These are phyloP conservation scores for Vaccinium corymbosum DNA, from an alignment of 148 eudicot species.

Conservation along the genomic window DNA sequence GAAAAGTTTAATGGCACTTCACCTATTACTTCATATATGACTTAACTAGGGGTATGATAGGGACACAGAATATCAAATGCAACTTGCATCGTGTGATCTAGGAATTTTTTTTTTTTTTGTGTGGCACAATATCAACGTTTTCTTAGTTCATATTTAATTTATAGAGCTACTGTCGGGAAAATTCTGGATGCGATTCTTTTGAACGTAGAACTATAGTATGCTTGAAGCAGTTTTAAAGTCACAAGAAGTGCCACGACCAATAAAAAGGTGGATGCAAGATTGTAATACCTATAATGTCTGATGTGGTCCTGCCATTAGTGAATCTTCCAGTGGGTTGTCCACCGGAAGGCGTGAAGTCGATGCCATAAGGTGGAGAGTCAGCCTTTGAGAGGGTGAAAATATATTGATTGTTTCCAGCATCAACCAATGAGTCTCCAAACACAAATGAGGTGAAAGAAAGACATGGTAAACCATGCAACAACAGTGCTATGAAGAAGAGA, in stretches of 20 bases:
- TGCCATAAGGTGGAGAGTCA: slow-evolving; percentile 63
- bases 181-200: background rate
- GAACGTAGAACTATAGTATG: background rate
- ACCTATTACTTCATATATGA: background rate
- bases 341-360: slow-evolving; percentile 48
- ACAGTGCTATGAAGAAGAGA: background rate
- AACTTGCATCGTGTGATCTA: background rate
- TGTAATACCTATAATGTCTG: slow-evolving; percentile 52
- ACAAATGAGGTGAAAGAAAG: slow-evolving; percentile 33
- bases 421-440: slow-evolving; percentile 63
- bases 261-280: background rate
- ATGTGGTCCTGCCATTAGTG: slow-evolving; percentile 62
- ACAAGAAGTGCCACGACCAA: background rate
- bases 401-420: slow-evolving; percentile 62
- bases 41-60: background rate
- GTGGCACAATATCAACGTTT: background rate
- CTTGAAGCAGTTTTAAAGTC: background rate
- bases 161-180: background rate
- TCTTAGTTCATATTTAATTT: background rate
- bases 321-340: slow-evolving; percentile 70
- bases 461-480: slow-evolving; percentile 19
- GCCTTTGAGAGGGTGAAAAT: slow-evolving; percentile 61
- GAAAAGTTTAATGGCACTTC: background rate
- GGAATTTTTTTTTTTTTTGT: no score
- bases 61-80: background rate